Conservation (phyloP, 768 basidiomycete species). For the Gloeophyllum trabeum region DNA sequence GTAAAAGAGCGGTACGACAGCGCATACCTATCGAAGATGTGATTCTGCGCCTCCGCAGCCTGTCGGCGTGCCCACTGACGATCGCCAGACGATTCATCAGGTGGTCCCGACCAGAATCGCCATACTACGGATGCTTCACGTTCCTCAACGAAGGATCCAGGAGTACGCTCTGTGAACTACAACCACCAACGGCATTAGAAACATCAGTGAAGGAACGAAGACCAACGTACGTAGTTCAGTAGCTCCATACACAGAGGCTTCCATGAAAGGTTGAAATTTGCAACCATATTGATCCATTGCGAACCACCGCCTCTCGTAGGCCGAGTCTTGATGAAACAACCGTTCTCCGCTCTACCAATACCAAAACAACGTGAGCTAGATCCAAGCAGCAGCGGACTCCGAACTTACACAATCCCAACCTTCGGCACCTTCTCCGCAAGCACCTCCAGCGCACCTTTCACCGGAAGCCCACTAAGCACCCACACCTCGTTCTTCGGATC, state of each 20-base stretch:
- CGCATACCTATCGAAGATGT: slow-evolving; percentile 69
- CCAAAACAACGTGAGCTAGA: not conserved
- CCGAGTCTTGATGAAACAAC: slow-evolving; percentile 68
- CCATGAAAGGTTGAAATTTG: slow-evolving; percentile 72
- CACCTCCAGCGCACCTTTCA: slow-evolving; percentile 51
- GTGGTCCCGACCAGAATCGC: slow-evolving; percentile 65
- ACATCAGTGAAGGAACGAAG: not conserved
- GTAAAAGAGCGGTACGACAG: not conserved
- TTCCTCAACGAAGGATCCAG: slow-evolving; percentile 77
- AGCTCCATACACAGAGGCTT: slow-evolving; percentile 75
- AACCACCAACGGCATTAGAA: slow-evolving; percentile 1
- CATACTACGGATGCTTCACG: slow-evolving; percentile 75
- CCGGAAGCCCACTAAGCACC: slow-evolving; percentile 66
- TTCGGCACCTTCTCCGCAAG: slow-evolving; percentile 49
- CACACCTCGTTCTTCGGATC: slow-evolving; percentile 70
- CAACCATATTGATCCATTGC: slow-evolving; percentile 74
- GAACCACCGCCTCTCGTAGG: slow-evolving; percentile 17
- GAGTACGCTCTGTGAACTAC: slow-evolving; percentile 84
- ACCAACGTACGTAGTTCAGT: slow-evolving; percentile 58
- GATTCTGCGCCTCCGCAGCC: slow-evolving; percentile 87
- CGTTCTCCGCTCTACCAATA: slow-evolving; percentile 66
- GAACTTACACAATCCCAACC: slow-evolving; percentile 64
- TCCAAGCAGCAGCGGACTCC: slow-evolving; percentile 1
- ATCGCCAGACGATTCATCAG: slow-evolving; percentile 30
- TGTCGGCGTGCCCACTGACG: slow-evolving; percentile 78